Conservation (phyloP, 257 asterid genomes). For the Solanum dulcamara region DNA sequence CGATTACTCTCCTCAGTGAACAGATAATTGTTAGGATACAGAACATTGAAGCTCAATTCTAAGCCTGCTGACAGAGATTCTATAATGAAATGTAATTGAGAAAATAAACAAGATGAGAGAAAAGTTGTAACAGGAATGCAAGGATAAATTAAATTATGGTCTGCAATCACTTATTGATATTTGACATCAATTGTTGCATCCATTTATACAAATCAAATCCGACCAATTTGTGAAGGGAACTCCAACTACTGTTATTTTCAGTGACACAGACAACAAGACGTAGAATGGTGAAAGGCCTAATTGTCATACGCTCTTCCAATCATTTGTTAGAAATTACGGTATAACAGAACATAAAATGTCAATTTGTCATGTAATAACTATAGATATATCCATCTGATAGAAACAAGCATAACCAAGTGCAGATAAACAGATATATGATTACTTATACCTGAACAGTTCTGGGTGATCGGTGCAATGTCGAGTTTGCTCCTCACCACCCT, state of each 20-base stretch:
- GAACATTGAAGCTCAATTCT: background rate
- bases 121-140: background rate
- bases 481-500: slow-evolving; percentile 88
- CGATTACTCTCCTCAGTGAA: background rate
- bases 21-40: background rate
- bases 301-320: background rate
- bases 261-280: background rate
- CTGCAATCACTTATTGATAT: background rate
- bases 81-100: background rate
- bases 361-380: background rate
- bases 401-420: background rate
- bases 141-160: background rate
- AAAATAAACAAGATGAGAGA: background rate
- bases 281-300: background rate
- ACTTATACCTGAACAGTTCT: slow-evolving; percentile 65
- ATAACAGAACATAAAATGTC: background rate
- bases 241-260: background rate
- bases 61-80: background rate
- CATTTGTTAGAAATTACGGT: background rate
- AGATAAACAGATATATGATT: background rate
- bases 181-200: background rate
- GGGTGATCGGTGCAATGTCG: slow-evolving; percentile 82
- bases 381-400: background rate
- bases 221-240: background rate
- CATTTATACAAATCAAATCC: background rate